A percentile compares a stretch with the other conserved stretches of the same genome.
Conservation (phyloP, 495 filamentous ascomycete genomes). For the Trichoderma virens region DNA sequence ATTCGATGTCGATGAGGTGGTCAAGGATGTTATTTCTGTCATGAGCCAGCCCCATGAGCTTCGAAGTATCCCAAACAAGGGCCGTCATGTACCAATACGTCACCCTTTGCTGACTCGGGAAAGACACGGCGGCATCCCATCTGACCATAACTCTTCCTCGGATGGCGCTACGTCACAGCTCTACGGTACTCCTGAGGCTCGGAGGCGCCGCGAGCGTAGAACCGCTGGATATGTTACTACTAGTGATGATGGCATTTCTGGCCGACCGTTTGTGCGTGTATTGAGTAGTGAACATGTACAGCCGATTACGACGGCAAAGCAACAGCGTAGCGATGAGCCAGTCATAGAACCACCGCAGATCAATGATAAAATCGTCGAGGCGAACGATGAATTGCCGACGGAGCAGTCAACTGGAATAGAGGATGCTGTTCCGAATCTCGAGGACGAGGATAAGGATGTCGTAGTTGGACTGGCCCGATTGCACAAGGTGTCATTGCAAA, state of each 20-base stretch:
- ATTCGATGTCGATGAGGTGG: slow-evolving; percentile 31
- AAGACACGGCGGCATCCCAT: neutral
- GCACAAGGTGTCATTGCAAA: slow-evolving; percentile 49
- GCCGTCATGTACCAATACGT: slow-evolving; percentile 6
- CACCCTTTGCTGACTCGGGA: neutral
- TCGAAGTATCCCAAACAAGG: neutral
- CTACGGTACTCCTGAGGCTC: neutral
- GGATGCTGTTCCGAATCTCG: neutral
- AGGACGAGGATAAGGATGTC: slow-evolving; percentile 40
- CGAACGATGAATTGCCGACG: neutral
- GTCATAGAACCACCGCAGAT: neutral
- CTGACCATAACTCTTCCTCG: neutral
- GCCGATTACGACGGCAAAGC: neutral
- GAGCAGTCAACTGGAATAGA: neutral
- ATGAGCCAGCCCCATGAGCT: slow-evolving; percentile 19
- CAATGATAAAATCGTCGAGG: neutral
- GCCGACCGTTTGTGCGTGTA: slow-evolving; percentile 38
- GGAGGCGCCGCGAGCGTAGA: neutral
- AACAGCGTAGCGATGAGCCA: neutral
- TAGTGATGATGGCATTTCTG: slow-evolving; percentile 37
- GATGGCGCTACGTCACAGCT: neutral
- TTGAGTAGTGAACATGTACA: slow-evolving; percentile 14
- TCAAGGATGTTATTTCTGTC: slow-evolving; percentile 36
- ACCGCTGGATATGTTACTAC: slow-evolving; percentile 12
- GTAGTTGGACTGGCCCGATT: slow-evolving; percentile 72